These are phyloP conservation scores for Murraya koenigii DNA, from an alignment of 345 rosid genomes.

Conservation along the genomic window DNA sequence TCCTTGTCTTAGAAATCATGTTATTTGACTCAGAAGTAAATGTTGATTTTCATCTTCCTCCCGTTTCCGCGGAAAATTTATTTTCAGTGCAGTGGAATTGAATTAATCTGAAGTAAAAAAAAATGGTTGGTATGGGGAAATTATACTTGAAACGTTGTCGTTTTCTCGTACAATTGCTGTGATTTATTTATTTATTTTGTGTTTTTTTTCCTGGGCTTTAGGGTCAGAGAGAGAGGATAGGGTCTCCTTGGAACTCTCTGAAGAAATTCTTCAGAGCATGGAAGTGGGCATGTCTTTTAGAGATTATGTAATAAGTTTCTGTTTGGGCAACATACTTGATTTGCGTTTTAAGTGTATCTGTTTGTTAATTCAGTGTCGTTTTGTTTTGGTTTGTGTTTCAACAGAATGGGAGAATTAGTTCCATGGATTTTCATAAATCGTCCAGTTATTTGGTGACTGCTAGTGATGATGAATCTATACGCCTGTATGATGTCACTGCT, in stretches of 20 bases:
- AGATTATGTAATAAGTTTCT: too few species aligned
- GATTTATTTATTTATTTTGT: too few species aligned
- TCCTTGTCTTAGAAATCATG: too few species aligned
- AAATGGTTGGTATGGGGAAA: slow-evolving; percentile 34
- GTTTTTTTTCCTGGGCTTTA: not conserved
- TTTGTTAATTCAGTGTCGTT: not conserved
- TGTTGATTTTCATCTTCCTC: not conserved
- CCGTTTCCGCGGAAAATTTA: not conserved
- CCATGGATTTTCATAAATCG: not conserved
- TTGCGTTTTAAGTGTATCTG: not conserved
- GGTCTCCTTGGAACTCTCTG: slow-evolving; percentile 74
- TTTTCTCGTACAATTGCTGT: not conserved
- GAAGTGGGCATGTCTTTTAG: slow-evolving; percentile 81
- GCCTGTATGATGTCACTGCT: slow-evolving; percentile 66
- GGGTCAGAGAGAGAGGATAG: slow-evolving; percentile 29
- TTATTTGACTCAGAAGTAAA: not conserved
- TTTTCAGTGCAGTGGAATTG: not conserved
- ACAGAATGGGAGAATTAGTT: too few species aligned
- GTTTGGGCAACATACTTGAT: not conserved
- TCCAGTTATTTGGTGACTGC: slow-evolving; percentile 88
- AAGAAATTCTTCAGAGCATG: slow-evolving; percentile 88
- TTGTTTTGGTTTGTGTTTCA: not conserved
- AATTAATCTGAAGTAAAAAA: not conserved
- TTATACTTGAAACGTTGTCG: not conserved
- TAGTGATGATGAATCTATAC: slow-evolving; percentile 95